Evolutionary conservation across 225 moss, liverwort and hornwort species (phyloP).

Genomic region (Neckera pumila): DNA sequence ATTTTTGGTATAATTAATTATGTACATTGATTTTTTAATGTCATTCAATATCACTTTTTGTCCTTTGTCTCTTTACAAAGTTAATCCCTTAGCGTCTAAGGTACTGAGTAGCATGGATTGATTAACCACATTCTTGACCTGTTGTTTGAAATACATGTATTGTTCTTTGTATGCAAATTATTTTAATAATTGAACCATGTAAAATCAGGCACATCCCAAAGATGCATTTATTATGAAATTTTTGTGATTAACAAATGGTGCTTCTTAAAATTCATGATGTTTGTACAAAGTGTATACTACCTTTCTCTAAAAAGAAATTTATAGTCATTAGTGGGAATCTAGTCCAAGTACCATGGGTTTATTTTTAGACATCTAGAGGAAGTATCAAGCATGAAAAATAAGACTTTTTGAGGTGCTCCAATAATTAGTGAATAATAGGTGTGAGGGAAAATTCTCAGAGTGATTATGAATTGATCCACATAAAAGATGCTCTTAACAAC

Average conservation of each 20-base stretch:
- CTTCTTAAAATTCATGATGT: too few species aligned
- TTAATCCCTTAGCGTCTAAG: background rate
- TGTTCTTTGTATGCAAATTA: background rate
- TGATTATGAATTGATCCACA: too few species aligned
- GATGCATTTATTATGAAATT: too few species aligned
- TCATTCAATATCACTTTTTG: background rate
- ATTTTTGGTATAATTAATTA: background rate
- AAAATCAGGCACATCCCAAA: rapidly evolving
- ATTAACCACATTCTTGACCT: background rate
- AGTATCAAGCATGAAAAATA: too few species aligned
- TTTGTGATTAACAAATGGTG: too few species aligned
- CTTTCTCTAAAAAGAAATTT: background rate
- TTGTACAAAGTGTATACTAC: too few species aligned
- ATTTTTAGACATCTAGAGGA: too few species aligned
- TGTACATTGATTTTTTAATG: background rate
- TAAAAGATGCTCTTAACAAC: too few species aligned
- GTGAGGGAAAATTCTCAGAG: too few species aligned
- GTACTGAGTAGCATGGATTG: background rate
- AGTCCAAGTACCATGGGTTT: rapidly evolving
- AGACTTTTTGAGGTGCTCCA: too few species aligned
- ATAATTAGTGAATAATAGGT: too few species aligned
- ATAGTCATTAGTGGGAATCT: background rate
- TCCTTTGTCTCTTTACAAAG: background rate
- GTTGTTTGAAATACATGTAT: background rate
- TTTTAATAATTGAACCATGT: too few species aligned